phyloP scores from a whole-genome alignment of 2,329 filamentous ascomycete genomes.

The Venturiaceae sp. region DNA sequence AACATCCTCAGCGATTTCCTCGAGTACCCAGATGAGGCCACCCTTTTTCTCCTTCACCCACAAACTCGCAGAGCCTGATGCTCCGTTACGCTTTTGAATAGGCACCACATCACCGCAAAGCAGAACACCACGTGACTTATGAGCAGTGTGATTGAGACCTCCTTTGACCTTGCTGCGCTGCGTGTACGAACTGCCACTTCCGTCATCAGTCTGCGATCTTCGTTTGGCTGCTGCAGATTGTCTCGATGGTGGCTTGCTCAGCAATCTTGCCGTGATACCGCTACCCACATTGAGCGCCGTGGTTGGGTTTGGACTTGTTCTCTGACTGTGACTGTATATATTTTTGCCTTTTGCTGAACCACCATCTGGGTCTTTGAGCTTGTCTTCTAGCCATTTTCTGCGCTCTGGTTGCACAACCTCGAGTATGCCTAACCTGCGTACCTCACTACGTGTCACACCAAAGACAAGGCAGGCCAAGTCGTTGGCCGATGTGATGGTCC shows the following conservation, averaged over 20 bases:
- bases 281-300: slow-evolving; percentile 56
- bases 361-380: slow-evolving; percentile 56
- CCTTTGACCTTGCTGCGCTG: slow-evolving; percentile 41
- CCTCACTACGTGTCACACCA: slow-evolving; percentile 93
- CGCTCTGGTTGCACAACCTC: slow-evolving; percentile 90
- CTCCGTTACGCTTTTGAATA: slow-evolving; percentile 90
- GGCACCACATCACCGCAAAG: slow-evolving; percentile 97
- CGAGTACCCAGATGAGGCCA: slow-evolving; percentile 92
- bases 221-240: slow-evolving; percentile 40
- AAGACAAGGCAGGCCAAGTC: slow-evolving; percentile 96
- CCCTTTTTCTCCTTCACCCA: slow-evolving; percentile 98
- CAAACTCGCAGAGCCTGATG: slow-evolving; percentile 82
- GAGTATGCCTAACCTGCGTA: slow-evolving; percentile 87
- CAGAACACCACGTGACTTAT: slow-evolving; percentile 77
- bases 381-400: slow-evolving; percentile 80
- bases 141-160: slow-evolving; percentile 56
- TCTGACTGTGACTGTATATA: slow-evolving; percentile 20
- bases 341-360: slow-evolving; percentile 25
- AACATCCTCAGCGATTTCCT: slow-evolving; percentile 94
- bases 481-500: slow-evolving; percentile 94
- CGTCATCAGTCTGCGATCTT: slow-evolving; percentile 57
- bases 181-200: slow-evolving; percentile 38
- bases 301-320: slow-evolving; percentile 23
- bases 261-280: slow-evolving; percentile 76
- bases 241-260: slow-evolving; percentile 69